Base-by-base conservation (phyloP, 2,329 filamentous ascomycete genomes). In the Verticillium zaregamsianum region DNA sequence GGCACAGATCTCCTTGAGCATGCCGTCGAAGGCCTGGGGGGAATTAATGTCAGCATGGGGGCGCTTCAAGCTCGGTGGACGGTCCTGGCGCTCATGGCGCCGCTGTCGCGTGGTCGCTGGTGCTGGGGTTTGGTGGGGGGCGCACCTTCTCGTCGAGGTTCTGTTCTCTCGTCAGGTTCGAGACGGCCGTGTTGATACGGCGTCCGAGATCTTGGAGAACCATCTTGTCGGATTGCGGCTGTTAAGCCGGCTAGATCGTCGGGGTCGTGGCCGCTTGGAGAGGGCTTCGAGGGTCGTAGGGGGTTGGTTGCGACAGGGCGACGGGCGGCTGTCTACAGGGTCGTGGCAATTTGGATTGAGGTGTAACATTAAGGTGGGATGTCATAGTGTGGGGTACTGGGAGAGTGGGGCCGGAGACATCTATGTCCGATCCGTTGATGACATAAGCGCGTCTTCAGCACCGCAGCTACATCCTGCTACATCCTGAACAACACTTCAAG, bases 171-270 rank as follows among this genome's bases (percentile, higher is more conserved):
- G 94, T 97, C 71, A 98, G 85, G 80, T 97, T 94, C 66, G 89
- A 90, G 80, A 99, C 91, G 71, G 95, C 95, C 83, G 92, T 87
- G 80, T 97, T 98, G 78, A 99, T 98, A 80, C 95, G 95, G 83
- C 94, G 93, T 70, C 95, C 95, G 63, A 99, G 87, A 86, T 99
- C 95, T 88, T 97, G 93, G 74, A 99, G 90, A 85, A 99, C 95
- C 95, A 99, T 99, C 74, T 72, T 74, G 66, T 59, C 58, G 63
- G 59, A 28, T 60, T 65, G 64, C 64, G 63, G 64, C 64, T 66
- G n/a, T 54, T 28, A 60, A 65, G 64, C 64, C 64, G 64, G 55
- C 59, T 66, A 20, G 39, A 57, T 56, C 49, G 45, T 31, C 32
- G 39, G 49, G 37, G 60, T 52, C 31, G 54, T 55, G 25, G 25